phyloP scores from a whole-genome alignment of 805 yeast genomes.

The Helenozyma rhizophorensis region DNA sequence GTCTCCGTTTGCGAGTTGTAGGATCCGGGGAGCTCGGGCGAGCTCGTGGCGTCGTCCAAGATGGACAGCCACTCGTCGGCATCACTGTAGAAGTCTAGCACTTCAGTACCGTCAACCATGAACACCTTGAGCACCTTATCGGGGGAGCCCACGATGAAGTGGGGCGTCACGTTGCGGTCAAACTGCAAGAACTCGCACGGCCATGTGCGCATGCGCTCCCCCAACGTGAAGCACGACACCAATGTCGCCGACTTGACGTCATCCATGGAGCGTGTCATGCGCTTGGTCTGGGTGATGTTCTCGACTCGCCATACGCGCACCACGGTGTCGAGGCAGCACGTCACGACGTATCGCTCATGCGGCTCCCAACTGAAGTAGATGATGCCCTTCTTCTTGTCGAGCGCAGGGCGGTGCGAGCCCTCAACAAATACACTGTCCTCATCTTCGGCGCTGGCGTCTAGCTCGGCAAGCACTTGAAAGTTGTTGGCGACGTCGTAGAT shows the following conservation, averaged over 20 bases:
- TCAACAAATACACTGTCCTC: slow-evolving; percentile 26
- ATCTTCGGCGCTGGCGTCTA: slow-evolving; percentile 24
- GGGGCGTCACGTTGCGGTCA: slow-evolving; percentile 21
- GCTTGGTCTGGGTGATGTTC: slow-evolving; percentile 19
- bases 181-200: slow-evolving; percentile 66
- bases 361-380: slow-evolving; percentile 74
- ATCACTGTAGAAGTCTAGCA: slow-evolving; percentile 41
- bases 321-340: slow-evolving; percentile 68
- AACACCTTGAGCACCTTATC: slow-evolving; percentile 52
- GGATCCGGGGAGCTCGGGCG: not conserved
- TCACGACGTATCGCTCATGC: slow-evolving; percentile 59
- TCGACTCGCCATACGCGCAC: slow-evolving; percentile 66
- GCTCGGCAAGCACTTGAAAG: slow-evolving; percentile 27
- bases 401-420: slow-evolving; percentile 21
- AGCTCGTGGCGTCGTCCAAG: slow-evolving; percentile 10
- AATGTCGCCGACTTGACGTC: slow-evolving; percentile 13
- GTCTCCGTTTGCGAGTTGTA: slow-evolving; percentile 3
- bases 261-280: slow-evolving; percentile 26
- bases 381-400: slow-evolving; percentile 30
- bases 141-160: slow-evolving; percentile 71
- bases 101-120: slow-evolving; percentile 34
- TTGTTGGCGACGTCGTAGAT: slow-evolving; percentile 59
- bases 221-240: slow-evolving; percentile 35
- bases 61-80: slow-evolving; percentile 22
- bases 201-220: slow-evolving; percentile 37